Evolutionary conservation across 345 rosid species (phyloP).

Genomic region (Boechera divaricarpa): DNA sequence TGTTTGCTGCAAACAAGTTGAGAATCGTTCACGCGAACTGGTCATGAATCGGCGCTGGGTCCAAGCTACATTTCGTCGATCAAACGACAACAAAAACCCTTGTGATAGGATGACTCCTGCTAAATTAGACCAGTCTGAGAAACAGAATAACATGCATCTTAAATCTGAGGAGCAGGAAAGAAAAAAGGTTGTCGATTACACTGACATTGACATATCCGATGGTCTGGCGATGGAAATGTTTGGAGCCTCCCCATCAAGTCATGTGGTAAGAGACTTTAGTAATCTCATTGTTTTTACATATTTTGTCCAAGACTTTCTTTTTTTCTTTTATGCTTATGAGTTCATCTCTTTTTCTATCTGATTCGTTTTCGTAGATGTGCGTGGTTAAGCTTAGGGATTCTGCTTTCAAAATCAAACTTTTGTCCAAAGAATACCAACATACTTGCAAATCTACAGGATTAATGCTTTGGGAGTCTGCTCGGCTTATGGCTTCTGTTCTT

Average conservation of each 20-base stretch:
- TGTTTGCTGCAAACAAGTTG: constrained; percentile 90
- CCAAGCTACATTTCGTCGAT: constrained; percentile 73
- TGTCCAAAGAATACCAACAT: constrained; percentile 85
- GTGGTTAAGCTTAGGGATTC: constrained; percentile 53
- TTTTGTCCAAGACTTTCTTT: not conserved
- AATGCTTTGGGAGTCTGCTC: constrained; percentile 98
- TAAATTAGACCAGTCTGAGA: constrained; percentile 40
- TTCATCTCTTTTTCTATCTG: not conserved
- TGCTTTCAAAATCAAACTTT: constrained; percentile 57
- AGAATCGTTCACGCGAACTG: constrained; percentile 82
- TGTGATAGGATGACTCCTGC: constrained; percentile 37
- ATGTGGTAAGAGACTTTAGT: constrained; percentile 59
- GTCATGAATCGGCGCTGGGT: constrained; percentile 96
- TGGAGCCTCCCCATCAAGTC: constrained; percentile 59
- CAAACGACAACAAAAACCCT: constrained; percentile 41
- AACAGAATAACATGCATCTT: constrained; percentile 36
- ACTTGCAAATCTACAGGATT: constrained; percentile 91
- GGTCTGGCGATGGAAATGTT: constrained; percentile 84
- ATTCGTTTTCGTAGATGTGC: constrained; percentile 50
- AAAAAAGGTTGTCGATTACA: constrained; percentile 38
- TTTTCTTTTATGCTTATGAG: constrained; percentile 5
- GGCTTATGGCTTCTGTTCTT: constrained; percentile 74
- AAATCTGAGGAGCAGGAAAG: constrained; percentile 34
- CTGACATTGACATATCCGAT: constrained; percentile 78
- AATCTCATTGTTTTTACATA: constrained; percentile 12